phyloP scores from a whole-genome alignment of 495 filamentous ascomycete genomes.

The Talaromyces wortmannii region DNA sequence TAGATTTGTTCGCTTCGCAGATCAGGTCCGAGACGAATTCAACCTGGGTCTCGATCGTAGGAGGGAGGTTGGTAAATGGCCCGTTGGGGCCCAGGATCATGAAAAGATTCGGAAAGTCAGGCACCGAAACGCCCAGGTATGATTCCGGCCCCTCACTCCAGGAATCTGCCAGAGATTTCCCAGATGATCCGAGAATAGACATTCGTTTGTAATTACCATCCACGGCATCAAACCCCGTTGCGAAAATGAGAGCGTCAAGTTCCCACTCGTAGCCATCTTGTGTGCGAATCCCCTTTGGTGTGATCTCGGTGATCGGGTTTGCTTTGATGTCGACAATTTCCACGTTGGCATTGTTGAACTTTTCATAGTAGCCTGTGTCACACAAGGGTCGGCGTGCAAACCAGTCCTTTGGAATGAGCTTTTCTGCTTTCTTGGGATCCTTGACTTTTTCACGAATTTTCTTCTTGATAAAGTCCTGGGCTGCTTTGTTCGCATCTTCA shows the following conservation, averaged over 20 bases:
- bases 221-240: constrained; percentile 27
- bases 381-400: constrained; percentile 17
- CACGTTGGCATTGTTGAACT: constrained; percentile 26
- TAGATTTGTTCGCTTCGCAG: not conserved
- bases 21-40: not conserved
- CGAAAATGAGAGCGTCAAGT: constrained; percentile 33
- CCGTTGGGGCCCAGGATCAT: constrained; percentile 24
- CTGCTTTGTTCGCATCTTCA: constrained; percentile 14
- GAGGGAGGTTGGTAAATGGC: not conserved
- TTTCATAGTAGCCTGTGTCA: constrained; percentile 27
- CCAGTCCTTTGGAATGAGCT: constrained; percentile 9
- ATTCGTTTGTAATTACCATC: constrained; percentile 23
- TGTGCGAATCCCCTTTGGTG: constrained; percentile 22
- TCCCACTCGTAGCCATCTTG: constrained; percentile 22
- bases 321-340: constrained; percentile 21
- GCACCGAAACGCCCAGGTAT: constrained; percentile 17
- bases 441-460: constrained; percentile 13
- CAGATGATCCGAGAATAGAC: constrained; percentile 16
- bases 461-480: constrained; percentile 22
- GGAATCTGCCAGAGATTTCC: constrained; percentile 13
- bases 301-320: constrained; percentile 18
- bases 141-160: constrained; percentile 19
- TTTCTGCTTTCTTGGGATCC: constrained; percentile 6
- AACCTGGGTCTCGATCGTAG: not conserved
- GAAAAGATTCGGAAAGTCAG: constrained; percentile 27